phyloP scores from a whole-genome alignment of 139 green algal genomes.

The Tetradesmus obliquus region DNA sequence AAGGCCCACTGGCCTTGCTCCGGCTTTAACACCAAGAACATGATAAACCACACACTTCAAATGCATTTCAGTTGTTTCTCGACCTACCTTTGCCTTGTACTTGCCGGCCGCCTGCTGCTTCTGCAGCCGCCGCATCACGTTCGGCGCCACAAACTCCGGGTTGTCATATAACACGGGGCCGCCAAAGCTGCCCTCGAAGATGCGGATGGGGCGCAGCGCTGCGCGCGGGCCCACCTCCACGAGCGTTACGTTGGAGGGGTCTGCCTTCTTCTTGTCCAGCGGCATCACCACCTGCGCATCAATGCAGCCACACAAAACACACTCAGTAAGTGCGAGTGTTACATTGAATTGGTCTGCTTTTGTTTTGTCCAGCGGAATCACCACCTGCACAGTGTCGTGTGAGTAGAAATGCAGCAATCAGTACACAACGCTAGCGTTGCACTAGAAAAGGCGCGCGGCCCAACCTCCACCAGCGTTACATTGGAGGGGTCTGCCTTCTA shows the following conservation, averaged over 20 bases:
- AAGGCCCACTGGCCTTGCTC: conserved; percentile 77
- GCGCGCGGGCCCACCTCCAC: conserved; percentile 91
- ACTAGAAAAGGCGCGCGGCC: conserved; percentile 73
- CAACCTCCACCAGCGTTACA: conserved; percentile 82
- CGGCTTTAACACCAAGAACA: too few relatives aligned
- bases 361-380: conserved; percentile 78
- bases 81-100: conserved; percentile 83
- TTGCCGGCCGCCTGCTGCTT: conserved; percentile 83
- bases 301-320: background rate
- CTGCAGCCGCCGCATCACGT: conserved; percentile 72
- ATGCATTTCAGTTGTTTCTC: background rate
- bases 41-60: too few relatives aligned
- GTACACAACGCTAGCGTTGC: background rate
- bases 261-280: conserved; percentile 78
- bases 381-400: background rate
- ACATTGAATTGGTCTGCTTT: conserved; percentile 59
- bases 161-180: conserved; percentile 95
- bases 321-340: conserved; percentile 17
- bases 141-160: conserved; percentile 92
- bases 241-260: conserved; percentile 64
- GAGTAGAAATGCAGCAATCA: background rate
- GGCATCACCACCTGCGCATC: conserved; percentile 74
- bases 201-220: conserved; percentile 91
- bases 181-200: conserved; percentile 92
- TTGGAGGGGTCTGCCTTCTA: conserved; percentile 68